phyloP scores from a whole-genome alignment of 345 rosid species.

The Anacardium occidentale region DNA sequence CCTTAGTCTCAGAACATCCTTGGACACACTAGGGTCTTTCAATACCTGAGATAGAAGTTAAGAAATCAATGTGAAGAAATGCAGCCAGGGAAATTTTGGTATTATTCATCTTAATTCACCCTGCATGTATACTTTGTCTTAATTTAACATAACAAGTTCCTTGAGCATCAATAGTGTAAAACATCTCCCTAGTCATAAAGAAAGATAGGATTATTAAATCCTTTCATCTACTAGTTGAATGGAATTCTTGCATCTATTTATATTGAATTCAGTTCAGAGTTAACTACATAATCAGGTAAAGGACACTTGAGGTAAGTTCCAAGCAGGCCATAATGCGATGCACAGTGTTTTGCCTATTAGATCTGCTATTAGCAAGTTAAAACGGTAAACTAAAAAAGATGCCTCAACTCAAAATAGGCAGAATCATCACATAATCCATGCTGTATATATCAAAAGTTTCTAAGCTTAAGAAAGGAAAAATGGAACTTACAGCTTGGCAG shows the following conservation, averaged over 20 bases:
- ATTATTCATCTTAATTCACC: background rate
- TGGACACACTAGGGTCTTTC: conserved; percentile 73
- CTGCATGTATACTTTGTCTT: background rate
- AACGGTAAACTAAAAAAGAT: background rate
- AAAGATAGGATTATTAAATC: no score
- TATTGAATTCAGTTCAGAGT: background rate
- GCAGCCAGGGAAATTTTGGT: background rate
- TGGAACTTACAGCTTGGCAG: conserved; percentile 65
- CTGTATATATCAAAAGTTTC: background rate
- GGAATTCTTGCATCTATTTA: background rate
- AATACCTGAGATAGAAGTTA: conserved; percentile 55
- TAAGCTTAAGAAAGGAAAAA: conserved; percentile 8
- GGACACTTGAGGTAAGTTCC: background rate
- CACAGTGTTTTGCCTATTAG: background rate
- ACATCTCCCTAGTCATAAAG: background rate
- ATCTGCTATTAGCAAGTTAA: background rate
- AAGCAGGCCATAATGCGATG: background rate
- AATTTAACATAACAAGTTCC: background rate
- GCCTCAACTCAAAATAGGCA: background rate
- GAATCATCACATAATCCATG: background rate
- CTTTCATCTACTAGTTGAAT: no score
- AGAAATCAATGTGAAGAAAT: background rate
- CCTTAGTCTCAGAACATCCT: conserved; percentile 57
- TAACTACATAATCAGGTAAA: background rate
- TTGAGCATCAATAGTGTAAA: background rate